Evolutionary conservation across 208 protist species (phyloP).

Genomic region (Leishmania tropica): DNA sequence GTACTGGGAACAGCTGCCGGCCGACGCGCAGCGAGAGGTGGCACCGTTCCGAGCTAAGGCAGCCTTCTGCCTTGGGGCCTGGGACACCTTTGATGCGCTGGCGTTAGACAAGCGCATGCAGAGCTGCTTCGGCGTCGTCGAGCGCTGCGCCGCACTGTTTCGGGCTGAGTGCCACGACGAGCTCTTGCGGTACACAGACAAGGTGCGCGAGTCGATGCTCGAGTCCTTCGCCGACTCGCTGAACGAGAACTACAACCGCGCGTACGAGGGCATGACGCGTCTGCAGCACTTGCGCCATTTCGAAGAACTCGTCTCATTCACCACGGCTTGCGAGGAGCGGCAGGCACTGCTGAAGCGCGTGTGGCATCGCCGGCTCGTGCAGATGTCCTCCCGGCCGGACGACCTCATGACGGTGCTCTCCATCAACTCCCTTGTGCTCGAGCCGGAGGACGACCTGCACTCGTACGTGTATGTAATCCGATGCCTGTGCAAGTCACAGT

Average conservation of each 20-base stretch:
- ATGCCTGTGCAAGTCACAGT: constrained; percentile 84
- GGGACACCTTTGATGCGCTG: constrained; percentile 80
- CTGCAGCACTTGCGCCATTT: constrained; percentile 98
- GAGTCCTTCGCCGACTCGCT: constrained; percentile 84
- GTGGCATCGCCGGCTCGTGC: constrained; percentile 90
- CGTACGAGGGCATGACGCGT: constrained; percentile 95
- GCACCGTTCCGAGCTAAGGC: constrained; percentile 81
- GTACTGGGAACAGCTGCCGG: constrained; percentile 64
- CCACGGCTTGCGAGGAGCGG: constrained; percentile 66
- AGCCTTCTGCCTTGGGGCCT: constrained; percentile 75
- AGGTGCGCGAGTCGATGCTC: constrained; percentile 64
- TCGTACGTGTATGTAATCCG: constrained; percentile 96
- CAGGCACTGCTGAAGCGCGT: constrained; percentile 66
- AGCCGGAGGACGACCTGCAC: constrained; percentile 91
- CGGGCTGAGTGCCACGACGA: constrained; percentile 54
- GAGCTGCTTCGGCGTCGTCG: constrained; percentile 64
- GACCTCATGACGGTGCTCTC: constrained; percentile 95
- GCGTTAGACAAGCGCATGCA: constrained; percentile 42
- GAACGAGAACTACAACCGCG: constrained; percentile 85
- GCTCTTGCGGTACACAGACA: constrained; percentile 61
- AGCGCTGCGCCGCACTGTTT: constrained; percentile 82
- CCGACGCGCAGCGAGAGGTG: constrained; percentile 56
- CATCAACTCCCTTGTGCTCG: constrained; percentile 95
- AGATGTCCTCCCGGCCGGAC: constrained; percentile 90
- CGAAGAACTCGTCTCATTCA: constrained; percentile 98